These are phyloP conservation scores for Ophiocordyceps camponoti-leonardi DNA, from an alignment of 2,329 filamentous ascomycete species.

Conservation along the genomic window DNA sequence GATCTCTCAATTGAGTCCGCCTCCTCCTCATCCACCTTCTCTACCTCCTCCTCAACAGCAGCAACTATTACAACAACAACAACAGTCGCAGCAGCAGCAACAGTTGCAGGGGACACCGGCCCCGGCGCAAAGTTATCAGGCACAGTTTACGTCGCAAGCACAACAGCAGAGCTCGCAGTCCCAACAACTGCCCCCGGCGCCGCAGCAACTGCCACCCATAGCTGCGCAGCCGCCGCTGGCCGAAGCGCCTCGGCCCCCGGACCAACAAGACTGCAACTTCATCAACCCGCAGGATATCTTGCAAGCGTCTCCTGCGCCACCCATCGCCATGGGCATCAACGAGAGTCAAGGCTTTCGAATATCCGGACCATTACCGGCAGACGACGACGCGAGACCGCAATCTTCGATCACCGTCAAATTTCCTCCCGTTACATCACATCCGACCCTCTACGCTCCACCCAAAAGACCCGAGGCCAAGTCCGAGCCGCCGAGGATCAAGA, in stretches of 20 bases:
- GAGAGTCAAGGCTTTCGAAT: slow-evolving; percentile 5
- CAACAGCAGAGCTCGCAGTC: slow-evolving; percentile 9
- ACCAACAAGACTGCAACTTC: slow-evolving; percentile 11
- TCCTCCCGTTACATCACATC: slow-evolving; percentile 4
- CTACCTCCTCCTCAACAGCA: too few species aligned
- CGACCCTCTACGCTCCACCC: slow-evolving; percentile 2
- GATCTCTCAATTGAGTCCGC: slow-evolving; percentile 10
- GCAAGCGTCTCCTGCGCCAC: slow-evolving; percentile 11
- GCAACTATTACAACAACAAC: not conserved
- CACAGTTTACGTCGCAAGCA: slow-evolving; percentile 9
- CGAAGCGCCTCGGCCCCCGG: slow-evolving; percentile 1
- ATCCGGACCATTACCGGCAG: slow-evolving; percentile 2
- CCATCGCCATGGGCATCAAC: slow-evolving; percentile 8
- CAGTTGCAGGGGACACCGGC: not conserved
- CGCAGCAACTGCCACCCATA: slow-evolving; percentile 2
- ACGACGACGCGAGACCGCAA: slow-evolving; percentile 2
- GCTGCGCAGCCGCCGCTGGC: slow-evolving; percentile 1
- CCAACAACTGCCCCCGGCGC: slow-evolving; percentile 9
- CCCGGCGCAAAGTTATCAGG: slow-evolving; percentile 7
- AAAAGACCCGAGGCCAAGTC: slow-evolving; percentile 3
- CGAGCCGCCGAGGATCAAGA: slow-evolving; percentile 11
- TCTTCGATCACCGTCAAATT: slow-evolving; percentile 1
- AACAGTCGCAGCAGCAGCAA: not conserved
- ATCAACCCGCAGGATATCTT: slow-evolving; percentile 22
- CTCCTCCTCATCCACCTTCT: slow-evolving; percentile 17